Evolutionary conservation across 2,329 filamentous ascomycete species (phyloP), one percentile per base, ranked within the genome.

Genomic region (Fusarium chuoi): DNA sequence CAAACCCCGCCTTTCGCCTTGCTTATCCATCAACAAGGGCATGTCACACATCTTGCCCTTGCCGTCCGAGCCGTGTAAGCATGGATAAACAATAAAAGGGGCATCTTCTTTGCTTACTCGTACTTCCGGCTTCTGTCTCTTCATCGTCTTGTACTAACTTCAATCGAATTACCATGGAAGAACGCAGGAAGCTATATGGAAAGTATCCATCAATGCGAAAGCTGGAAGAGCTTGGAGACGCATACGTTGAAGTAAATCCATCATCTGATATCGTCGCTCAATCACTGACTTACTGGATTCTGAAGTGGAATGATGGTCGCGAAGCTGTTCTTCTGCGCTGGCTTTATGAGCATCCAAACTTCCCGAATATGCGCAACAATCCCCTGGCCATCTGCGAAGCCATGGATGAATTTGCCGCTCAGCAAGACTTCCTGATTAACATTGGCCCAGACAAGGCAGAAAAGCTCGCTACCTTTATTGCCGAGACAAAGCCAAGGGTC

Each of bases 131-230:
- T 17, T 48, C 20, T 30, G 0, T 22, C 4, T 30, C 26, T 48
- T 22, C 14, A 30, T n/a, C 6, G 8, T 22, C 9, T 22, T 12
- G 10, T 15, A 48, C 13, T 7, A 8, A n/a, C 9, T n/a, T n/a
- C 14, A 30, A 30, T n/a, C 13, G 7, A 30, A 0, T 48, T 6
- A 30, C 14, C 10, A 30, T 48, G 45, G 45, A 48, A 30, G 45
- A 17, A 48, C 26, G 10, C 26, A 48, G 45, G 20, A 48, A 48
- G 26, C 20, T 48, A n/a, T 48, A 48, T 17, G 20, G 10, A 48
- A 48, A 48, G 14, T 48, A 48, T 30, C 45, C 45, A n/a, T 48
- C 45, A 5, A 48, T 48, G 45, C 20, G 45, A 48, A 48, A 48
- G 45, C 45, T 48, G 26, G 45, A 48, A 22, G 45, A 48, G 45